Evolutionary conservation across 2,329 filamentous ascomycete species (phyloP).

Genomic region (Amylocarpus encephaloides): DNA sequence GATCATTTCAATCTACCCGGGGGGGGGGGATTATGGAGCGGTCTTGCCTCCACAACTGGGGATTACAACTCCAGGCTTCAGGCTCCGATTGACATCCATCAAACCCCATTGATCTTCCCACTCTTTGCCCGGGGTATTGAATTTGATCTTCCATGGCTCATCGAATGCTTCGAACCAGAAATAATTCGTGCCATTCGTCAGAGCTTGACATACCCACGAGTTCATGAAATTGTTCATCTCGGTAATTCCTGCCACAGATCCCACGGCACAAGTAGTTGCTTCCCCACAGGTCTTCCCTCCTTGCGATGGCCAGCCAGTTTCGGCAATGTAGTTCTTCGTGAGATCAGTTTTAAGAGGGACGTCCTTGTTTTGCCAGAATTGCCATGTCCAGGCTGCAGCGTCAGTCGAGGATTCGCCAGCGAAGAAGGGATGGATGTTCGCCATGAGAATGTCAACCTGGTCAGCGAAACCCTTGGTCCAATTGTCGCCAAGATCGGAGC

Average conservation of each 20-base stretch:
- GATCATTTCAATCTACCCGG: not conserved
- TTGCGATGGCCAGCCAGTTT: constrained; percentile 83
- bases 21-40: constrained; percentile 6
- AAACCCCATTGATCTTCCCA: constrained; percentile 98
- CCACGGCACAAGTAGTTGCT: constrained; percentile 51
- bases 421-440: constrained; percentile 96
- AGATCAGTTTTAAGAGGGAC: constrained; percentile 53
- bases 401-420: constrained; percentile 62
- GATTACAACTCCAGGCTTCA: constrained; percentile 80
- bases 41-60: constrained; percentile 74
- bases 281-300: constrained; percentile 74
- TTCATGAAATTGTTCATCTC: constrained; percentile 84
- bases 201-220: constrained; percentile 74
- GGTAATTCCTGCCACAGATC: constrained; percentile 69
- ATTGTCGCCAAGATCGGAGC: constrained; percentile 81
- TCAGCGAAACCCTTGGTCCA: constrained; percentile 67
- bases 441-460: constrained; percentile 83
- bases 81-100: constrained; percentile 74
- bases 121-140: constrained; percentile 59
- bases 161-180: constrained; percentile 98
- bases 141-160: constrained; percentile 85
- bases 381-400: constrained; percentile 74
- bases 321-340: constrained; percentile 72
- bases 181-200: constrained; percentile 81
- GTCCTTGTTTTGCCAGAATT: constrained; percentile 72